Base-by-base conservation (phyloP, 192 early-diverging fungal genomes). In the Phycomyces blakesleeanus region DNA sequence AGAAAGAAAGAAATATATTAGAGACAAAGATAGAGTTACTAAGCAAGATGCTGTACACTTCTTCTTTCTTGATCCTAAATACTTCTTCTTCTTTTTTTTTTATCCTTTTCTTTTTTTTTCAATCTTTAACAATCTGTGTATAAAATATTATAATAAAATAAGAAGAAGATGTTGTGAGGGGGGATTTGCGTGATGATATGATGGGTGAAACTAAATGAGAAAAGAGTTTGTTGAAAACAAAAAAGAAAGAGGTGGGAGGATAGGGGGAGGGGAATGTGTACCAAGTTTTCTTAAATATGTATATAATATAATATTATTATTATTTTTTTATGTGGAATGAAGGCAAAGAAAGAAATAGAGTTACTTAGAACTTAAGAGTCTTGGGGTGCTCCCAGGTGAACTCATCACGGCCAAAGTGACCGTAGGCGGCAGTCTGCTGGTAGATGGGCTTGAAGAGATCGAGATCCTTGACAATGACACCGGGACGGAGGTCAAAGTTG, bases 401-500 rank as follows among this genome's bases (percentile, higher is more conserved):
- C 80, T 96, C 90, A 59, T 83, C 80, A 68, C 97, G 90, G 61
- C 91, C 91, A 79, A 91, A 94, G 83, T 92, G 90, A 63, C 91
- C 97, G 81, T 99, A 99, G 78, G 90, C 87, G 49, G 97, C 97
- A 59, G 97, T 95, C 81, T 93, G 81, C 75, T 86, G 84, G 89
- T 98, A 99, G 81, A 92, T 92, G 75, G 97, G 97, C 85, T 94
- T 91, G 89, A 90, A 95, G 63, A 99, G 89, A 76, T 98, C 90
- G 57, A 99, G 87, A 83, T 97, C 93, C 85, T 94, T 89, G 82
- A 97, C 95, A 73, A 99, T 97, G 74, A 91, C 87, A 82, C 97
- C 97, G 49, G 97, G 97, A 60, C 95, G 94, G 73, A 99, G 89
- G 78, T 99, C 94, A 76, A 96, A 99, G 92, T 98, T 99, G 74